A percentile compares a stretch with the other conserved stretches of the same genome.
Conservation (phyloP, 1,139 yeast species). For the Suzukiozyma palmioleophila region DNA sequence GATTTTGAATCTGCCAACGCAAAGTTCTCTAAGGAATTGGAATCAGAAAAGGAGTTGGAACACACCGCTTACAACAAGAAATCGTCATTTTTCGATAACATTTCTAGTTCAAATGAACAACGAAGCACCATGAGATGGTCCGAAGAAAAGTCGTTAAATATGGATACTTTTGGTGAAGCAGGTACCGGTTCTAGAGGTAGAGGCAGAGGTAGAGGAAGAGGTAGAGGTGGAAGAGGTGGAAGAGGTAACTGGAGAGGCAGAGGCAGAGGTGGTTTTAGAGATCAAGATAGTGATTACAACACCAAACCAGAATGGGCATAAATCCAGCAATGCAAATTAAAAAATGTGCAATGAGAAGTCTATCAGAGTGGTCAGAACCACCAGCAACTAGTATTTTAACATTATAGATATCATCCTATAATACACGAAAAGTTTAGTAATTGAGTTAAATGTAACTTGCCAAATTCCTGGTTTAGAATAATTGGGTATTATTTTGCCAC, state of each 20-base stretch:
- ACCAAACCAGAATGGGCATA: slow-evolving; percentile 41
- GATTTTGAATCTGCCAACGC: slow-evolving; percentile 72
- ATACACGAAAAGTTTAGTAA: too few relatives aligned
- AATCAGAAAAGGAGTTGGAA: slow-evolving; percentile 21
- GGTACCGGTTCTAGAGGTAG: slow-evolving; percentile 27
- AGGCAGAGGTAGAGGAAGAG: slow-evolving; percentile 31
- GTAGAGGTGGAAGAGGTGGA: slow-evolving; percentile 24
- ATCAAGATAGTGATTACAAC: slow-evolving; percentile 18
- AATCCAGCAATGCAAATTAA: slow-evolving; percentile 6
- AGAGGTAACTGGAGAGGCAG: slow-evolving; percentile 24
- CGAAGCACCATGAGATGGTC: slow-evolving; percentile 49
- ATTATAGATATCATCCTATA: too few relatives aligned
- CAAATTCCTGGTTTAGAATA: too few relatives aligned
- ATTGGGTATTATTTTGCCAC: too few relatives aligned
- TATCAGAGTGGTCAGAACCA: too few relatives aligned
- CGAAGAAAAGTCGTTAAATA: slow-evolving; percentile 57
- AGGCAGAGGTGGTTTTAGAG: slow-evolving; percentile 19
- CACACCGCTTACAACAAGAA: slow-evolving; percentile 50
- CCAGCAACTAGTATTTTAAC: too few relatives aligned
- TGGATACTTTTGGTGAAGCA: slow-evolving; percentile 67
- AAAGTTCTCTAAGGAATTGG: slow-evolving; percentile 42
- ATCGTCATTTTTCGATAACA: slow-evolving; percentile 76
- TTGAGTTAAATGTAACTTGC: too few relatives aligned
- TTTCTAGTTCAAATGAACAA: slow-evolving; percentile 55
- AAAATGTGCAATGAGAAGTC: not conserved